A percentile compares a stretch with the other conserved stretches of the same genome.
These are phyloP conservation scores for Boletus tylopilopsis DNA, from an alignment of 768 basidiomycete species.

Conservation along the genomic window DNA sequence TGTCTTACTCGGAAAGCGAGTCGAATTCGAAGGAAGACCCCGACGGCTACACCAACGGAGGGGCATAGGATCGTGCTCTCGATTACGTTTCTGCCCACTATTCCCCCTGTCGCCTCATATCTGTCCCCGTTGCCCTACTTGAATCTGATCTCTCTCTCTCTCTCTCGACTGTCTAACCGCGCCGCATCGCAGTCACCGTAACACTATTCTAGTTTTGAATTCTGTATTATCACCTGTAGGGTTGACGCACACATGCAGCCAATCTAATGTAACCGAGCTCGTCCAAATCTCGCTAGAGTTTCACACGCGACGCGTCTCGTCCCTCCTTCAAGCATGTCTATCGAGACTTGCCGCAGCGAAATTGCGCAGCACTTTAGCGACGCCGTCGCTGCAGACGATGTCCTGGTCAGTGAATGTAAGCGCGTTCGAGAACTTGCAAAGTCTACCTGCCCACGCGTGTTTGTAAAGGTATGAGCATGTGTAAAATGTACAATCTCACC, in stretches of 20 bases:
- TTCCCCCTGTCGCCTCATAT: constrained; percentile 23
- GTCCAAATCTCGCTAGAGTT: not conserved
- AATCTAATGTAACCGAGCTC: constrained; percentile 17
- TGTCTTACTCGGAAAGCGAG: constrained; percentile 31
- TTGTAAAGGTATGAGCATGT: constrained; percentile 55
- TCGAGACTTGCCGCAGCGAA: constrained; percentile 16
- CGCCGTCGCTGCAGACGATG: constrained; percentile 36
- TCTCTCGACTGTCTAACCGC: constrained; percentile 13
- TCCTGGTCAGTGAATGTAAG: constrained; percentile 52
- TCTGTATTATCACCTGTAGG: constrained; percentile 31
- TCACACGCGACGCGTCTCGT: not conserved
- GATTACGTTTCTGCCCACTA: constrained; percentile 11
- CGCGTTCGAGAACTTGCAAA: constrained; percentile 1
- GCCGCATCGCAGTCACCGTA: constrained; percentile 15
- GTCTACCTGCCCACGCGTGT: constrained; percentile 12
- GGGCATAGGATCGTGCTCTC: constrained; percentile 11
- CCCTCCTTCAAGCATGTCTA: constrained; percentile 18
- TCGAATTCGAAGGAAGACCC: constrained; percentile 11
- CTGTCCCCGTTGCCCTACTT: constrained; percentile 14
- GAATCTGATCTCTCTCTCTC: constrained; percentile 14
- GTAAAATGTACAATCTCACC: constrained; percentile 54
- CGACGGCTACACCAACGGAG: constrained; percentile 7
- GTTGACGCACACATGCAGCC: constrained; percentile 15
- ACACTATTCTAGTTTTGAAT: constrained; percentile 21
- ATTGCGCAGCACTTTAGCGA: constrained; percentile 26